These are phyloP conservation scores for Salix udensis DNA, from an alignment of 345 rosid species.

Conservation along the genomic window DNA sequence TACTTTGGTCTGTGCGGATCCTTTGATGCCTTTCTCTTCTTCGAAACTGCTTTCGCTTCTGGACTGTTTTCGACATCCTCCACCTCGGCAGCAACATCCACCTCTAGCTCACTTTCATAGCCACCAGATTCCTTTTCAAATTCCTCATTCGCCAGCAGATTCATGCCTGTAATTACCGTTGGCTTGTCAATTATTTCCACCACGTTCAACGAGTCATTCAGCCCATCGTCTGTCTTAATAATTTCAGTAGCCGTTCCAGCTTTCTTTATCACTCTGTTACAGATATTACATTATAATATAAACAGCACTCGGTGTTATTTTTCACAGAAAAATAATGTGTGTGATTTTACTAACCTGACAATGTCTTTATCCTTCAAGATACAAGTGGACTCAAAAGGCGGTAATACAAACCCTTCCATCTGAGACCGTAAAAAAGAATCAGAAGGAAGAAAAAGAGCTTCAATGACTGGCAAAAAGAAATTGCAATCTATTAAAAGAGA, in stretches of 20 bases:
- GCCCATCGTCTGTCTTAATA: conserved; percentile 25
- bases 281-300: background rate
- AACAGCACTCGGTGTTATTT: background rate
- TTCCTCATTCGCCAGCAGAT: conserved; percentile 64
- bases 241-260: conserved; percentile 29
- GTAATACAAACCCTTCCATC: conserved; percentile 94
- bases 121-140: conserved; percentile 61
- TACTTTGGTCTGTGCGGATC: conserved; percentile 63
- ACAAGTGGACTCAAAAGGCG: conserved; percentile 71
- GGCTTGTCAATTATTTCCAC: conserved; percentile 39
- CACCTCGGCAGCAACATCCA: conserved; percentile 30
- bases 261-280: conserved; percentile 62
- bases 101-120: conserved; percentile 59
- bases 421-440: conserved; percentile 25
- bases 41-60: conserved; percentile 37
- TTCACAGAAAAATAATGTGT: background rate
- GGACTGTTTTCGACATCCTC: conserved; percentile 30
- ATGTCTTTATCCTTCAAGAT: conserved; percentile 76
- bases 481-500: background rate
- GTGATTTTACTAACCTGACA: conserved; percentile 47
- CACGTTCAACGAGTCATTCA: conserved; percentile 23
- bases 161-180: conserved; percentile 26
- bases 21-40: conserved; percentile 68
- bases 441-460: background rate
- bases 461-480: background rate